Percentiles rank a stretch among this genome's conserved stretches.
Evolutionary conservation across 2,329 filamentous ascomycete species (phyloP).

Genomic region (Sclerotinia minor): DNA sequence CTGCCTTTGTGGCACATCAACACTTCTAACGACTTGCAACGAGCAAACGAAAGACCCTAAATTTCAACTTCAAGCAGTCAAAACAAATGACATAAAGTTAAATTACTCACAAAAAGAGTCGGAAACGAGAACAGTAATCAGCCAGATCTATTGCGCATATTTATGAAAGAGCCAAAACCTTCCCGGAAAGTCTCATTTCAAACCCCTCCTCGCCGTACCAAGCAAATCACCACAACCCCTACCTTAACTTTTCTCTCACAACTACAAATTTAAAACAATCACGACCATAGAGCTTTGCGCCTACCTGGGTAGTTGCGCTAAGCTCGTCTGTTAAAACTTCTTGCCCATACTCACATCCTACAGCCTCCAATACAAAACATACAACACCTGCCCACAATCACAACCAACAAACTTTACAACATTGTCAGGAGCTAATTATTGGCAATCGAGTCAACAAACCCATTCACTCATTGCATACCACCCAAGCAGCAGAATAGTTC

Average conservation of each 20-base stretch:
- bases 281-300: slow-evolving; percentile 13
- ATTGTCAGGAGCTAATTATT: background rate
- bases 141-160: background rate
- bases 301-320: slow-evolving; percentile 20
- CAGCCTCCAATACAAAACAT: background rate
- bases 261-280: background rate
- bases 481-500: background rate
- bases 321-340: background rate
- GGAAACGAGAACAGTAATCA: background rate
- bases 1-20: slow-evolving; percentile 19
- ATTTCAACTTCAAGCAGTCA: slow-evolving; percentile 11
- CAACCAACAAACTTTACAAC: background rate
- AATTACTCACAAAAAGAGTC: background rate
- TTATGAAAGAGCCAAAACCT: background rate
- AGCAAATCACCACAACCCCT: background rate
- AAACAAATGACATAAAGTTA: background rate
- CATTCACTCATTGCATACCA: background rate
- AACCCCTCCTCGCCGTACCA: slow-evolving; percentile 3
- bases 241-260: background rate
- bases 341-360: background rate
- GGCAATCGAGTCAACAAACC: background rate
- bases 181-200: background rate
- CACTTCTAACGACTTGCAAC: slow-evolving; percentile 11
- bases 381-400: background rate
- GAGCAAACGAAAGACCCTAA: slow-evolving; percentile 7